Conservation (phyloP, 208 protist species). For the Trichomonas vaginalis region DNA sequence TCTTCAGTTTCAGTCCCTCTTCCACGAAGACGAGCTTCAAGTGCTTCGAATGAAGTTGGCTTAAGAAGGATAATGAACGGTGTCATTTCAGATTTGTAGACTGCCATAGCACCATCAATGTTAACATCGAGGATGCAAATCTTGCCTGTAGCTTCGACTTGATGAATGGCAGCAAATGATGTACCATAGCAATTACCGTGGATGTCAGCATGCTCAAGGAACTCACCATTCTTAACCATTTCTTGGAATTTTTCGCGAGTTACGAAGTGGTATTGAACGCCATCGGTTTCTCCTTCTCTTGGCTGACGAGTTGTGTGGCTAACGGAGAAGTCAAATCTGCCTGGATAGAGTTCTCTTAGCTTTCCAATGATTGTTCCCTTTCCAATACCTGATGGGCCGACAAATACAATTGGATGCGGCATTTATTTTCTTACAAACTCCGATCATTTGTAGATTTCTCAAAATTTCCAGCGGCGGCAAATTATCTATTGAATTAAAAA, state of each 20-base stretch:
- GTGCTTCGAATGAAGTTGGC: slow-evolving; percentile 7
- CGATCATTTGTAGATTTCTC: too few species aligned
- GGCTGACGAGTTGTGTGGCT: slow-evolving; percentile 50
- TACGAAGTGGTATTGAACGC: slow-evolving; percentile 46
- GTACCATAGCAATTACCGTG: slow-evolving; percentile 55
- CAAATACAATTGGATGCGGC: slow-evolving; percentile 21
- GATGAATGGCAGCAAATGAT: slow-evolving; percentile 27
- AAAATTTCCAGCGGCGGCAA: too few species aligned
- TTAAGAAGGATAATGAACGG: not conserved
- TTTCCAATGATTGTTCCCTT: slow-evolving; percentile 39
- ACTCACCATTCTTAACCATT: slow-evolving; percentile 41
- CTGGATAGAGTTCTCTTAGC: slow-evolving; percentile 41
- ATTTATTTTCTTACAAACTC: too few species aligned
- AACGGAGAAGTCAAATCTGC: slow-evolving; percentile 49
- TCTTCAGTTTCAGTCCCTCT: slow-evolving; percentile 49
- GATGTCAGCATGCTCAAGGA: slow-evolving; percentile 48
- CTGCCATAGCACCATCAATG: slow-evolving; percentile 44
- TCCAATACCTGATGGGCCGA: slow-evolving; percentile 31
- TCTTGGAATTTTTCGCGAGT: slow-evolving; percentile 34
- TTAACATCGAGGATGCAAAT: slow-evolving; percentile 51
- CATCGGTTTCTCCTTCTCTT: slow-evolving; percentile 39
- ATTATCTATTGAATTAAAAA: too few species aligned
- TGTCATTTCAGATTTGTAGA: slow-evolving; percentile 20
- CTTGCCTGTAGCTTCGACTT: slow-evolving; percentile 30
- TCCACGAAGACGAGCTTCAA: slow-evolving; percentile 40